Conservation (phyloP, 1,139 yeast genomes). For the Yarrowia galli region DNA sequence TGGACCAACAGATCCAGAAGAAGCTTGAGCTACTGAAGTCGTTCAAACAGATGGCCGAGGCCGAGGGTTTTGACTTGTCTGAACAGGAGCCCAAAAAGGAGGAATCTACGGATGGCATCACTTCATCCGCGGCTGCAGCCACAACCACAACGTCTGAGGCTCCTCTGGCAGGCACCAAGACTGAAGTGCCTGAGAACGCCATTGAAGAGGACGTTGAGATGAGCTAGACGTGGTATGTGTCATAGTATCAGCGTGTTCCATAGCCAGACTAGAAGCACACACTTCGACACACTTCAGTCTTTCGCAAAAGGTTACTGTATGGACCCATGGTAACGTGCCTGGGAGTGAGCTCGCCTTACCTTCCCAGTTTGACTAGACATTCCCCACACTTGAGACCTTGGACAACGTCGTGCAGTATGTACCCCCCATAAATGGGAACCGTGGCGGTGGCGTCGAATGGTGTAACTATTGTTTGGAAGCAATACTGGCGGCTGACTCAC, state of each 20-base stretch:
- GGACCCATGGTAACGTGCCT: neutral
- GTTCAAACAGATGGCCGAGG: conserved; percentile 36
- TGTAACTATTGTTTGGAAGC: neutral
- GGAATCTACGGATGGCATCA: neutral
- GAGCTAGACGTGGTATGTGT: conserved; percentile 9
- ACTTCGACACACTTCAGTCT: too few relatives aligned
- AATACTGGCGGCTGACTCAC: too few relatives aligned
- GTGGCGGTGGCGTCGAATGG: neutral
- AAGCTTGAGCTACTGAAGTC: conserved; percentile 34
- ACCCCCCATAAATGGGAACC: neutral
- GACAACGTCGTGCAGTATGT: neutral
- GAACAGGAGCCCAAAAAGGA: conserved; percentile 10
- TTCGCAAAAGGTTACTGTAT: neutral
- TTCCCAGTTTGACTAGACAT: conserved; percentile 8
- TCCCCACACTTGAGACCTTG: conserved; percentile 19
- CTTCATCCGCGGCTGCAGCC: too few relatives aligned
- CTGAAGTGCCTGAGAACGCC: conserved; percentile 35
- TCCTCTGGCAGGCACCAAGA: conserved; percentile 21
- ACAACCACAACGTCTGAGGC: neutral
- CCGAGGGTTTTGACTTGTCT: conserved; percentile 16
- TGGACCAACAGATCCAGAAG: conserved; percentile 33
- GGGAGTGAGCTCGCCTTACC: neutral
- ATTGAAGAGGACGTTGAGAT: conserved; percentile 30
- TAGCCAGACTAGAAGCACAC: too few relatives aligned
- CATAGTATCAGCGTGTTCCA: too few relatives aligned